A percentile compares a stretch with the other conserved stretches of the same genome.
Conservation (phyloP, 805 yeast species). For the Sugiyamaella chiloensis region DNA sequence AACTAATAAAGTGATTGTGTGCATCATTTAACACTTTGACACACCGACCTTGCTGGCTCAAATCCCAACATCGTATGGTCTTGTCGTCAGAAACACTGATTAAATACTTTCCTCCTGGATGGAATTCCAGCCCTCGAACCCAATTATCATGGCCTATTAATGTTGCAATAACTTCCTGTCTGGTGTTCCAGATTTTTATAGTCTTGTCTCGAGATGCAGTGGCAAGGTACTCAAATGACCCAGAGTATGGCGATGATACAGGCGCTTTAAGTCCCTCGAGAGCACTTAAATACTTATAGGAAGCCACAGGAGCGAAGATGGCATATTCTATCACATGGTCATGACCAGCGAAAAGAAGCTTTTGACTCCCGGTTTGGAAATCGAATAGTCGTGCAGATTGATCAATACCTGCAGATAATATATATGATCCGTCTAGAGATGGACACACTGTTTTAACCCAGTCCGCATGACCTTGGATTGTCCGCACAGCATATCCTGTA, state of each 20-base stretch:
- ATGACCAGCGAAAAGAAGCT: conserved; percentile 70
- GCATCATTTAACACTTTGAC: conserved; percentile 50
- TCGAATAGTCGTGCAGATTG: conserved; percentile 68
- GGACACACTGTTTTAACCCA: conserved; percentile 65
- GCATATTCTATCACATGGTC: conserved; percentile 77
- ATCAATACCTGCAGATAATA: conserved; percentile 76
- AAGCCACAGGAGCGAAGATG: conserved; percentile 56
- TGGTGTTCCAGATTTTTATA: conserved; percentile 70
- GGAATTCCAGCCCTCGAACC: conserved; percentile 68
- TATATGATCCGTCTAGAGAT: conserved; percentile 48
- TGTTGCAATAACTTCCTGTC: conserved; percentile 56
- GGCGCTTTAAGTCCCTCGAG: conserved; percentile 37
- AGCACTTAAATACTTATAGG: conserved; percentile 49
- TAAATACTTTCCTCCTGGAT: conserved; percentile 71
- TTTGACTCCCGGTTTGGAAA: conserved; percentile 61
- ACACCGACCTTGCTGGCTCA: conserved; percentile 43
- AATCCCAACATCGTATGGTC: conserved; percentile 74
- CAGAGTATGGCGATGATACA: conserved; percentile 24
- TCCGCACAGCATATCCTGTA: conserved; percentile 62
- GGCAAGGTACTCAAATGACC: conserved; percentile 55
- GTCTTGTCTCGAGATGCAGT: conserved; percentile 78
- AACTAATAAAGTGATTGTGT: conserved; percentile 76
- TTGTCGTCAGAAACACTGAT: conserved; percentile 79
- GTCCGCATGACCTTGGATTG: conserved; percentile 77
- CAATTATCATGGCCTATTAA: conserved; percentile 80